These are phyloP conservation scores for Cornus kousa DNA, from an alignment of 148 eudicot genomes.

Conservation along the genomic window DNA sequence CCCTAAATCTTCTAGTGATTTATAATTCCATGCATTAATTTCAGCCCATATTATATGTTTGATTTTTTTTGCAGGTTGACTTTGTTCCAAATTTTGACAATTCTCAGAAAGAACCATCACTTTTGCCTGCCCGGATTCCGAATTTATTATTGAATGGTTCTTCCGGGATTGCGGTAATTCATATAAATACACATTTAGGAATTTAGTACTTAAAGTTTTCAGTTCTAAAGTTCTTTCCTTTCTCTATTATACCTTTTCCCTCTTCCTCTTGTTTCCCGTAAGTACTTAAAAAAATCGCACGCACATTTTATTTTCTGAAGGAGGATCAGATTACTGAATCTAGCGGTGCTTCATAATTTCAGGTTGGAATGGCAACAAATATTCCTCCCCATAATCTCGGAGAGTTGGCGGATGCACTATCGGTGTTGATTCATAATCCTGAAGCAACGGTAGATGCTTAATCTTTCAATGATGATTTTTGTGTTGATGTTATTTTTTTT, in stretches of 20 bases:
- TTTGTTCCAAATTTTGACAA: constrained; percentile 89
- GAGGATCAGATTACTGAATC: not conserved
- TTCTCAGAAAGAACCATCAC: constrained; percentile 89
- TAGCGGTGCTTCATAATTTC: constrained; percentile 13
- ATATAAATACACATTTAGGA: constrained; percentile 8
- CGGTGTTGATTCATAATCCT: constrained; percentile 86
- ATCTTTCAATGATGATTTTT: constrained; percentile 10
- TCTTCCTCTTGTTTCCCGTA: not conserved
- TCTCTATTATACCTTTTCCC: not conserved
- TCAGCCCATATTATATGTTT: not conserved
- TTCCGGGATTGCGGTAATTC: constrained; percentile 91
- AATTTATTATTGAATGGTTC: constrained; percentile 85
- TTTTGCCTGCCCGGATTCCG: constrained; percentile 87
- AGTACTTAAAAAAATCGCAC: not conserved
- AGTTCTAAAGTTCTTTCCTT: not conserved
- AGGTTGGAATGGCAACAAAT: constrained; percentile 99
- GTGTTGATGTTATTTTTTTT: not conserved
- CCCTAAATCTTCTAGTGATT: not conserved
- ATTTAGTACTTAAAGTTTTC: not conserved
- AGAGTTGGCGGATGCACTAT: constrained; percentile 91
- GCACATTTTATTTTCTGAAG: not conserved
- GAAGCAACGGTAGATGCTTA: constrained; percentile 79
- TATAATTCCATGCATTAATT: not conserved
- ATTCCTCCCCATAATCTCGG: constrained; percentile 99
- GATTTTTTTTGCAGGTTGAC: constrained; percentile 68